Evolutionary conservation across 202 grass and related monocot species (phyloP), one percentile per base, ranked within the genome.

Genomic region (Brachypodium distachyon): DNA sequence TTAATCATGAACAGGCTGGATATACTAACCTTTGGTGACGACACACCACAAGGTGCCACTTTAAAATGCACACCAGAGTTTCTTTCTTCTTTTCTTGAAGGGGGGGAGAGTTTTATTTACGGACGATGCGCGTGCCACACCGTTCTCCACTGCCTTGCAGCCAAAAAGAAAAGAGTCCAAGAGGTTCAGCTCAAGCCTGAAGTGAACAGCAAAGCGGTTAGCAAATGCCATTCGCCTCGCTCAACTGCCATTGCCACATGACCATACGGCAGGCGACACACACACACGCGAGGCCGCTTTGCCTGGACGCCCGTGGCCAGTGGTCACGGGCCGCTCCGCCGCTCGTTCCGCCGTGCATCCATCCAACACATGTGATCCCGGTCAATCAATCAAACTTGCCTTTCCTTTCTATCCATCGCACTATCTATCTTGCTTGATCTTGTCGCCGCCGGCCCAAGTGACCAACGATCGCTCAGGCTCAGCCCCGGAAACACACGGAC

Each of bases 371-470:
- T 42, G 50, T 70, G 27, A 70, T 37, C 65, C 65, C 27, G 34
- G 23, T 27, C 14, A 53, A 28, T 27, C 14, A 53, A 28, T 38
- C 70, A 22, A 55, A 19, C 25, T 2, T 17, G 31, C 58, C n/a
- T n/a, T 16, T 23, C 53, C 11, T 58, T 32, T 58, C 4, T 18
- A 32, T 57, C 52, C 71, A 29, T 12, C 51, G 23, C 11, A 28
- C 58, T 28, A 16, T 21, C 9, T 4, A 16, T 21, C 9, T 4
- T 14, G 5, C 12, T 65, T 37, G 19, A 55, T 4, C 39, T n/a
- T 69, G 63, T 58, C 66, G 67, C 31, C 7, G 67, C 31, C 78
- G 62, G 61, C n/a, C n/a, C n/a, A n/a, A n/a, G n/a, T n/a, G n/a
- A n/a, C n/a, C n/a, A n/a, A n/a, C n/a, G n/a, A n/a, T n/a, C n/a